phyloP scores from a whole-genome alignment of 495 filamentous ascomycete species.

The Aspergillus carlsbadensis region DNA sequence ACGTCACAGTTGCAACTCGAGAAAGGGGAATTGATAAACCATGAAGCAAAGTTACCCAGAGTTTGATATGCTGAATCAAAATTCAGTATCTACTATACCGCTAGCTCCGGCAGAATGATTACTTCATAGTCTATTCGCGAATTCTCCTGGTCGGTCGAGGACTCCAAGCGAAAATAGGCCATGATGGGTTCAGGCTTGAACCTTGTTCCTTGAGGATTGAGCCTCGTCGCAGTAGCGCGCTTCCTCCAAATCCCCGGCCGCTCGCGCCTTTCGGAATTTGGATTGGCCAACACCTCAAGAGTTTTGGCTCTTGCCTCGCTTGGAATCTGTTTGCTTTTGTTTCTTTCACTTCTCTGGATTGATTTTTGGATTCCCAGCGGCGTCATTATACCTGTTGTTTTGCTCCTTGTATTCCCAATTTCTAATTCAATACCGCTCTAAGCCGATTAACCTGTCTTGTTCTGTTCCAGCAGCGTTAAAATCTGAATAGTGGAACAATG shows the following conservation, averaged over 20 bases:
- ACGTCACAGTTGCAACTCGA: no score
- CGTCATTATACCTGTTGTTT: background rate
- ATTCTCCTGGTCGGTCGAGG: no score
- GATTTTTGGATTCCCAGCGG: background rate
- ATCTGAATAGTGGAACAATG: conserved; percentile 34
- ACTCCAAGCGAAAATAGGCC: no score
- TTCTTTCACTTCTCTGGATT: background rate
- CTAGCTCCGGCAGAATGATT: no score
- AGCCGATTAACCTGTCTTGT: background rate
- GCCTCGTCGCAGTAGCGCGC: conserved; percentile 1
- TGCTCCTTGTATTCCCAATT: background rate
- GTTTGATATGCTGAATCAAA: no score
- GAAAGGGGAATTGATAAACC: no score
- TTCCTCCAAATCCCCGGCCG: background rate
- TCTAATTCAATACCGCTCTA: background rate
- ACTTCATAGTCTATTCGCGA: no score
- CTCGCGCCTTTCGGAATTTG: background rate
- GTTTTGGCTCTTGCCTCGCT: background rate
- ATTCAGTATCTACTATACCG: no score
- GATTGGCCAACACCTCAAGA: background rate
- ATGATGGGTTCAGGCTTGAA: no score
- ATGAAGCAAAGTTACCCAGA: no score
- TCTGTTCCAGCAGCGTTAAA: background rate
- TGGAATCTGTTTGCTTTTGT: background rate
- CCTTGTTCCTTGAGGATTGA: no score